phyloP scores from a whole-genome alignment of 2,329 filamentous ascomycete genomes.

The Thielaviopsis populi region DNA sequence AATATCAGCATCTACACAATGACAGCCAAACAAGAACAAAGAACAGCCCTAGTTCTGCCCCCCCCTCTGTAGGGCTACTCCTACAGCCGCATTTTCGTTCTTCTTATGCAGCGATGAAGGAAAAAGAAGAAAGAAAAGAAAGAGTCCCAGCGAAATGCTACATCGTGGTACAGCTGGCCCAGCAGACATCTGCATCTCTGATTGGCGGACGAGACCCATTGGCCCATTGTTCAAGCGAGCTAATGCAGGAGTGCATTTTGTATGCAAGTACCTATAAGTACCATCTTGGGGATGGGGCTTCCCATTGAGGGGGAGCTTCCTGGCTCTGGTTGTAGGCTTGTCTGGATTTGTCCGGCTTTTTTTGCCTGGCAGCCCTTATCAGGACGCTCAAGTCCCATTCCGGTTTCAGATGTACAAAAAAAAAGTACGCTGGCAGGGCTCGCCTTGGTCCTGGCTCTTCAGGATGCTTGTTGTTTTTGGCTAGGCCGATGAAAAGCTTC shows the following conservation, averaged over 20 bases:
- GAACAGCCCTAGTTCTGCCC: neutral
- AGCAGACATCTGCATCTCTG: neutral
- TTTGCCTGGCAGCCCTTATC: neutral
- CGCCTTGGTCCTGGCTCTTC: neutral
- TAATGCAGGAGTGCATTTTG: constrained; percentile 3
- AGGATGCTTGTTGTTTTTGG: too few relatives aligned
- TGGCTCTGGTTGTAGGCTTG: too few relatives aligned
- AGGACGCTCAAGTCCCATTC: neutral
- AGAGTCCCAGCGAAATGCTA: too few relatives aligned
- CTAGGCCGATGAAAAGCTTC: neutral
- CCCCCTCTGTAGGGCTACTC: neutral
- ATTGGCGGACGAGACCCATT: neutral
- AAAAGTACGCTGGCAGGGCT: neutral
- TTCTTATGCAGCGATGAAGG: neutral
- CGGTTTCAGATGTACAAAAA: neutral
- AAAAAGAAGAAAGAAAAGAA: too few relatives aligned
- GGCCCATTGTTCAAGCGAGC: neutral
- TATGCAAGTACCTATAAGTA: neutral
- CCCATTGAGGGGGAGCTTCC: neutral
- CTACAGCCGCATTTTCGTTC: neutral
- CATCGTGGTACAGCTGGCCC: neutral
- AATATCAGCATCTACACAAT: too few relatives aligned
- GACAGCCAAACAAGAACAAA: neutral
- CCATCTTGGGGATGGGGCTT: neutral
- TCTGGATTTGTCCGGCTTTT: too few relatives aligned